Evolutionary conservation across 164 flowering plant genomes (phyloP).

Genomic region (Kalanchoe fedtschenkoi): DNA sequence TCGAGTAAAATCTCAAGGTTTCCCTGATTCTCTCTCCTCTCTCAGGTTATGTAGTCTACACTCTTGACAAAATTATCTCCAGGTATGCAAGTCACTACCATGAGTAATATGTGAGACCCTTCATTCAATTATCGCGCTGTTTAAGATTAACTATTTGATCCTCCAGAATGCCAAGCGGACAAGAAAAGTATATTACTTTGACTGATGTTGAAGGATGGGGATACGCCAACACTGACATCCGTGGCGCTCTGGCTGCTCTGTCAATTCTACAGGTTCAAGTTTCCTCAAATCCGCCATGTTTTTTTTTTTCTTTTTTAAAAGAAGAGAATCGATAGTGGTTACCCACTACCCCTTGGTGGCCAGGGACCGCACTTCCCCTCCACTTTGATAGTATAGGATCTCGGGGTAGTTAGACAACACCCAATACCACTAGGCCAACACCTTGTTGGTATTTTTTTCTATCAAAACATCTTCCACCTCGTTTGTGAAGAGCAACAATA

Average conservation of each 20-base stretch:
- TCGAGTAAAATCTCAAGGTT: not conserved
- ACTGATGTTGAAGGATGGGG: constrained; percentile 85
- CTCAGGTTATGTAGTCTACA: constrained; percentile 58
- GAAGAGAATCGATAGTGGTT: too few species aligned
- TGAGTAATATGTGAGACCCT: too few species aligned
- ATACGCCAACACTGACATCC: constrained; percentile 59
- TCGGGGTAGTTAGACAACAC: too few species aligned
- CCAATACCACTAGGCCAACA: too few species aligned
- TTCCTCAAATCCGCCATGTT: not conserved
- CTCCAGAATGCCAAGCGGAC: constrained; percentile 61
- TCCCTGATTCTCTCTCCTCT: constrained; percentile 1
- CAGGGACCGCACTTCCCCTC: not conserved
- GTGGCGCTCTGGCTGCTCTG: constrained; percentile 56
- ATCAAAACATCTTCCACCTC: not conserved
- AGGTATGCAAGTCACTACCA: constrained; percentile 31
- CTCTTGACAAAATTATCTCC: constrained; percentile 57
- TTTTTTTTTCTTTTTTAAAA: too few species aligned
- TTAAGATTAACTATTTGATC: constrained; percentile 6
- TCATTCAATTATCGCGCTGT: not conserved
- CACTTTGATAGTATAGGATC: too few species aligned
- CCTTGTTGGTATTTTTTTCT: too few species aligned
- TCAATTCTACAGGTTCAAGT: constrained; percentile 69
- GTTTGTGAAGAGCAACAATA: not conserved
- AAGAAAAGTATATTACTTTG: constrained; percentile 60
- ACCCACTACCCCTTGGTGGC: too few species aligned